A percentile compares a stretch with the other conserved stretches of the same genome.
These are phyloP conservation scores for Pseudogymnoascus sp. DNA, from an alignment of 2,329 filamentous ascomycete genomes.

Conservation along the genomic window DNA sequence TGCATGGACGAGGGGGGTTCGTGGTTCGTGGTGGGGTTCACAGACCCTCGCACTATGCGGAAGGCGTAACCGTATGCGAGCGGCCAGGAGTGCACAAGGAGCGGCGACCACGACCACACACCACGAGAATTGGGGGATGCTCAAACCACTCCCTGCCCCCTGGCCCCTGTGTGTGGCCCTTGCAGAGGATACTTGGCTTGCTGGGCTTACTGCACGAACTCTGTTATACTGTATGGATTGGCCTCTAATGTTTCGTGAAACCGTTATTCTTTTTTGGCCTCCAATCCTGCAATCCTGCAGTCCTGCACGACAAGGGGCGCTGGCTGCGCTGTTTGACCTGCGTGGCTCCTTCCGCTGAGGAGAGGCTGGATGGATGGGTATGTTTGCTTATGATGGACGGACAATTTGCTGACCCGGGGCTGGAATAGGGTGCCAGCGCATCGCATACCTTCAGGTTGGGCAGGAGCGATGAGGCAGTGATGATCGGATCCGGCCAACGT, in stretches of 20 bases:
- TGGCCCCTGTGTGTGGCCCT: neutral
- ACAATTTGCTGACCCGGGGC: neutral
- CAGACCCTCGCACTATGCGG: neutral
- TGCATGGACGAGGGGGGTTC: neutral
- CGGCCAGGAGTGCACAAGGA: no score
- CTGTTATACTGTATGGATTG: neutral
- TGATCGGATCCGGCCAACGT: neutral
- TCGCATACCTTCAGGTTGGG: neutral
- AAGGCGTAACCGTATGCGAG: neutral
- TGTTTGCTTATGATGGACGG: neutral
- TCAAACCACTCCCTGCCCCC: constrained; percentile 1
- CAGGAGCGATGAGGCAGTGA: neutral
- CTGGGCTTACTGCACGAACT: neutral
- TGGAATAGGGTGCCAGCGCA: neutral
- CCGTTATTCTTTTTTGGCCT: neutral
- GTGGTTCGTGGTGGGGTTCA: neutral
- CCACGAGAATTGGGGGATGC: neutral
- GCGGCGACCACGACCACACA: no score
- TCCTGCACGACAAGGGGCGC: neutral
- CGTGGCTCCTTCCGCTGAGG: neutral
- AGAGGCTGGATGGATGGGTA: neutral
- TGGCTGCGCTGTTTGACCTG: neutral
- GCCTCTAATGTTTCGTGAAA: neutral
- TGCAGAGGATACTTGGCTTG: neutral
- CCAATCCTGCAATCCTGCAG: neutral